Base-by-base conservation (phyloP, 495 filamentous ascomycete genomes). In the Aspergillus kassunensis region DNA sequence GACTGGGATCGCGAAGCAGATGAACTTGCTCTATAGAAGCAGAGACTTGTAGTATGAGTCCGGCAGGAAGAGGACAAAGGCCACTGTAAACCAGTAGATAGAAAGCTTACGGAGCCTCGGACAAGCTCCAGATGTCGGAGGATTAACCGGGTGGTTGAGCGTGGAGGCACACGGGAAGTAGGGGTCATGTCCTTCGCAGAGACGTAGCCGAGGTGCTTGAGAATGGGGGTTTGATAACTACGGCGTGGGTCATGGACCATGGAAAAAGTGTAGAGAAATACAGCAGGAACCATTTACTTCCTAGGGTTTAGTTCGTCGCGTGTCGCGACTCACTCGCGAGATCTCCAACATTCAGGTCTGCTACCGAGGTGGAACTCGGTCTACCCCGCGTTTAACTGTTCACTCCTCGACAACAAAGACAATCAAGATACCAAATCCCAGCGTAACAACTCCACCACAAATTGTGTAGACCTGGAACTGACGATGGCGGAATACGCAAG, bases 71-170 rank as follows among this genome's bases (percentile, higher is more conserved):
- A 44, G 13, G 7, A 20, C 31, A 36, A 41, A 2, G 13, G 50
- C 12, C n/a, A 34, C n/a, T 24, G 19, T 35, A 10, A 31, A 44
- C 39, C 33, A 27, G 35, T 49, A 46, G 47, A 50, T 15, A 41
- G 23, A 45, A 35, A 45, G 29, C 24, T 39, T n/a, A 29, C 35
- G 11, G 44, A 24, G 44, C 50, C 53, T 57, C 42, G 58, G 45
- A 20, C 50, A 53, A 50, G 30, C n/a, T 39, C 41, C 11, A 49
- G 20, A 18, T 35, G 54, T 19, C 29, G 30, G 37, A 42, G 24
- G 27, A 45, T 54, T 55, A 59, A 35, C 57, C 44, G 49, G 49
- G 42, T 15, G 24, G 23, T 29, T 40, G 33, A 50, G 25, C 25
- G 36, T 48, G 49, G 40, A 45, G 39, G 16, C 49, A 49, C 57